Conservation (phyloP, 2,329 filamentous ascomycete genomes). For the Neoarthrinium moseri region DNA sequence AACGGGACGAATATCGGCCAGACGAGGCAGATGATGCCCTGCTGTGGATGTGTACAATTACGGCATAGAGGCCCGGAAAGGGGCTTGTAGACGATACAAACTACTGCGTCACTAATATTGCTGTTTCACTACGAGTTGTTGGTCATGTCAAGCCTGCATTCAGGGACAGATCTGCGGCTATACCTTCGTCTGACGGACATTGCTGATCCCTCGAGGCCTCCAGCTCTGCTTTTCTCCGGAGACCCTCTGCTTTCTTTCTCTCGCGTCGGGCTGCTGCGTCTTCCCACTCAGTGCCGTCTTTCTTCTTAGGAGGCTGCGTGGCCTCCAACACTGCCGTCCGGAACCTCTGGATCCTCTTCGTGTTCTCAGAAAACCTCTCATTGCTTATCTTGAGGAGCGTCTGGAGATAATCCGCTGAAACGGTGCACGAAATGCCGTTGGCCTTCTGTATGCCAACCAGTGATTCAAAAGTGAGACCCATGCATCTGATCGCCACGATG, state of each 20-base stretch:
- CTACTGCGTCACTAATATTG: constrained; percentile 8
- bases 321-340: constrained; percentile 44
- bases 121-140: no score
- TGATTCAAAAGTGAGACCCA: constrained; percentile 78
- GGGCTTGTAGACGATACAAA: constrained; percentile 22
- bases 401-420: constrained; percentile 65
- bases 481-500: constrained; percentile 82
- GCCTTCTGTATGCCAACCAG: constrained; percentile 63
- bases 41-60: constrained; percentile 26
- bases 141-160: constrained; percentile 23
- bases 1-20: neutral
- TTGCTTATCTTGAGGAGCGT: constrained; percentile 70
- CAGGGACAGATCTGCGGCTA: constrained; percentile 16
- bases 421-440: constrained; percentile 44
- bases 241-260: constrained; percentile 57
- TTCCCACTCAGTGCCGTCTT: constrained; percentile 50
- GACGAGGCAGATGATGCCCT: neutral
- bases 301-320: constrained; percentile 24
- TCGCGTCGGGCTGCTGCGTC: constrained; percentile 49
- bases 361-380: constrained; percentile 70
- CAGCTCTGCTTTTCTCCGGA: constrained; percentile 49
- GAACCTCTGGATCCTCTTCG: constrained; percentile 66
- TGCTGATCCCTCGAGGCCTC: constrained; percentile 18
- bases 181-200: constrained; percentile 14
- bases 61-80: constrained; percentile 24